These are phyloP conservation scores for Medicago truncatula DNA, from an alignment of 306 rosid genomes.

Conservation along the genomic window DNA sequence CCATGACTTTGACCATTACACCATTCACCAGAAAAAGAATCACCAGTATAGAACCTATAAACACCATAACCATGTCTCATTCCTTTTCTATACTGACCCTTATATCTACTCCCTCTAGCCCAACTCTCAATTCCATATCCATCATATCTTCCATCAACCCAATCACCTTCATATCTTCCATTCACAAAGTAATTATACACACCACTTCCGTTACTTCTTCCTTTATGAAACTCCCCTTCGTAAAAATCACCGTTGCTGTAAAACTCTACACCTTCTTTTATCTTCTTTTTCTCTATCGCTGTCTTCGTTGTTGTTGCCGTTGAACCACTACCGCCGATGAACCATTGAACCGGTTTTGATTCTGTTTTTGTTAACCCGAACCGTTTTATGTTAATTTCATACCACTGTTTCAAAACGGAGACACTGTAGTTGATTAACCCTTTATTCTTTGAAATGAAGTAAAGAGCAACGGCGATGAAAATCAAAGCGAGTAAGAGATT, in stretches of 20 bases:
- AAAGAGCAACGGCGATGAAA: conserved; percentile 79
- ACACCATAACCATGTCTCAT: conserved; percentile 88
- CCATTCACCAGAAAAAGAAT: conserved; percentile 94
- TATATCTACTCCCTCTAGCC: conserved; percentile 87
- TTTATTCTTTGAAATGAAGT: conserved; percentile 73
- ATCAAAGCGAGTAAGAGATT: conserved; percentile 70
- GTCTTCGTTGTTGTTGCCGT: not conserved
- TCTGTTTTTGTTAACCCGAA: conserved; percentile 51
- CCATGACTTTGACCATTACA: conserved; percentile 97
- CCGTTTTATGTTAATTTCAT: conserved; percentile 62
- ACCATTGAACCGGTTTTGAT: conserved; percentile 83
- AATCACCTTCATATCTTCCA: conserved; percentile 92
- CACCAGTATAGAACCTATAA: conserved; percentile 87
- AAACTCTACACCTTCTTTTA: conserved; percentile 88
- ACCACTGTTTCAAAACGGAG: conserved; percentile 59
- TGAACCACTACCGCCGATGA: conserved; percentile 62
- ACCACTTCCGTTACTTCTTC: conserved; percentile 88
- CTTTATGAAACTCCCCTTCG: conserved; percentile 93
- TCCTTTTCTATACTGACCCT: conserved; percentile 86
- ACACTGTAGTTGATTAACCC: conserved; percentile 57
- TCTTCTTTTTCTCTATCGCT: conserved; percentile 9
- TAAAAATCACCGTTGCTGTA: conserved; percentile 97
- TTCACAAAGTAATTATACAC: conserved; percentile 89
- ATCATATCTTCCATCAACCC: conserved; percentile 94
- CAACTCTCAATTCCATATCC: conserved; percentile 96